Percentiles rank a stretch among this genome's conserved stretches.
Evolutionary conservation across 2,329 filamentous ascomycete species (phyloP).

Genomic region (Fusarium floridanum): DNA sequence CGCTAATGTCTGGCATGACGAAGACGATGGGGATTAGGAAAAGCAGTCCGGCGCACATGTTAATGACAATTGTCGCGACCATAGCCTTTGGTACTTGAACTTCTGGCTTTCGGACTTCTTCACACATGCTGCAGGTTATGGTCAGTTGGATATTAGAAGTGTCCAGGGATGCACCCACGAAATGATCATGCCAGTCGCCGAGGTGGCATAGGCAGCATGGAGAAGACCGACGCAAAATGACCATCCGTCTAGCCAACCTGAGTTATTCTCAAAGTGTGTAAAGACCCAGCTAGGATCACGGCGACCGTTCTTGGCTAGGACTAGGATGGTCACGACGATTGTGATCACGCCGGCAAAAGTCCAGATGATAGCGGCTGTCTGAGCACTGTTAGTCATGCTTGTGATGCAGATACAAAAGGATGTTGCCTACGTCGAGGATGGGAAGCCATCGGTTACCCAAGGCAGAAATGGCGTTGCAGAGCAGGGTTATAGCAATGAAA

Average conservation of each 20-base stretch:
- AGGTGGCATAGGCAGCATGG: slow-evolving; percentile 80
- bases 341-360: slow-evolving; percentile 78
- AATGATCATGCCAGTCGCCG: slow-evolving; percentile 84
- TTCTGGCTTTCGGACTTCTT: slow-evolving; percentile 76
- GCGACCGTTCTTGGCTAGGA: slow-evolving; percentile 76
- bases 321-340: slow-evolving; percentile 72
- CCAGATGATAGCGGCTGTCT: slow-evolving; percentile 82
- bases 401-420: background rate
- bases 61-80: slow-evolving; percentile 75
- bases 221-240: slow-evolving; percentile 79
- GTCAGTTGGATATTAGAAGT: background rate
- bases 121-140: slow-evolving; percentile 71
- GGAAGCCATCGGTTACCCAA: slow-evolving; percentile 77
- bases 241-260: slow-evolving; percentile 79
- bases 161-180: slow-evolving; percentile 63
- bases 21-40: slow-evolving; percentile 78
- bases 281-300: slow-evolving; percentile 74
- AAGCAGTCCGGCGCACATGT: slow-evolving; percentile 73
- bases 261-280: slow-evolving; percentile 74
- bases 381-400: background rate
- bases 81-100: slow-evolving; percentile 80
- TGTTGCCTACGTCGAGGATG: slow-evolving; percentile 66
- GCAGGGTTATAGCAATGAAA: slow-evolving; percentile 76
- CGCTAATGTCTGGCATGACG: slow-evolving; percentile 72
- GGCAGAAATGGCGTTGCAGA: slow-evolving; percentile 74